Evolutionary conservation across 2,329 filamentous ascomycete species (phyloP).

Genomic region (Colletotrichum ledebouriae): DNA sequence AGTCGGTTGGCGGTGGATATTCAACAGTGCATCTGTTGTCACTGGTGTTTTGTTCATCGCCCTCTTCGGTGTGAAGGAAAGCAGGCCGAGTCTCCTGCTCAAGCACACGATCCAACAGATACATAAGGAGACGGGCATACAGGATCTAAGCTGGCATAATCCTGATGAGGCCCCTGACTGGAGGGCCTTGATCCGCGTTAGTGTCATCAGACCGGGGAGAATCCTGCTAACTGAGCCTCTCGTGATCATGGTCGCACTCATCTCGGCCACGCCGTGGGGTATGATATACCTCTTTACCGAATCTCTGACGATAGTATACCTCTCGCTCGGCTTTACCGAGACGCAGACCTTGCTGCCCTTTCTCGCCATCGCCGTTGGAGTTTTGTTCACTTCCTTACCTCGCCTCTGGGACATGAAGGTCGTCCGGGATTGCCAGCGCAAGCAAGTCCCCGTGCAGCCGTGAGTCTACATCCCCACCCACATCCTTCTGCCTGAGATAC

Average conservation of each 20-base stretch:
- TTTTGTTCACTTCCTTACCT: constrained; percentile 56
- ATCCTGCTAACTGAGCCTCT: constrained; percentile 63
- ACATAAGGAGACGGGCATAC: constrained; percentile 27
- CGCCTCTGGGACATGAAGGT: constrained; percentile 55
- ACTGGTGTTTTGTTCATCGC: constrained; percentile 51
- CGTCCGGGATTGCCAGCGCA: constrained; percentile 43
- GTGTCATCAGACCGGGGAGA: constrained; percentile 56
- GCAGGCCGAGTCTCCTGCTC: constrained; percentile 59
- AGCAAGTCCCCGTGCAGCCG: constrained; percentile 43
- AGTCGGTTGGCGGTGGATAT: constrained; percentile 61
- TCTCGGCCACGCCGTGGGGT: constrained; percentile 58
- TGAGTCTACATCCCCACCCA: constrained; percentile 21
- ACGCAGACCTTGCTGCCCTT: constrained; percentile 56
- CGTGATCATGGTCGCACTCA: constrained; percentile 57
- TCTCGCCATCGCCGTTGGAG: constrained; percentile 55
- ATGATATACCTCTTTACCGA: constrained; percentile 65
- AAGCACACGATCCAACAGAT: constrained; percentile 43
- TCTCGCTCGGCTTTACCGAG: constrained; percentile 50
- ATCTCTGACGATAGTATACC: constrained; percentile 56
- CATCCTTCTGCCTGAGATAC: neutral
- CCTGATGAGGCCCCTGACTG: constrained; percentile 55
- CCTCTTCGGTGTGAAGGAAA: constrained; percentile 56
- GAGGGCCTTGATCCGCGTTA: constrained; percentile 53
- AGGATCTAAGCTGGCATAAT: constrained; percentile 49
- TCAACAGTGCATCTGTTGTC: constrained; percentile 56